Evolutionary conservation across 164 flowering plant species (phyloP).

Genomic region (Tinospora cordifolia): DNA sequence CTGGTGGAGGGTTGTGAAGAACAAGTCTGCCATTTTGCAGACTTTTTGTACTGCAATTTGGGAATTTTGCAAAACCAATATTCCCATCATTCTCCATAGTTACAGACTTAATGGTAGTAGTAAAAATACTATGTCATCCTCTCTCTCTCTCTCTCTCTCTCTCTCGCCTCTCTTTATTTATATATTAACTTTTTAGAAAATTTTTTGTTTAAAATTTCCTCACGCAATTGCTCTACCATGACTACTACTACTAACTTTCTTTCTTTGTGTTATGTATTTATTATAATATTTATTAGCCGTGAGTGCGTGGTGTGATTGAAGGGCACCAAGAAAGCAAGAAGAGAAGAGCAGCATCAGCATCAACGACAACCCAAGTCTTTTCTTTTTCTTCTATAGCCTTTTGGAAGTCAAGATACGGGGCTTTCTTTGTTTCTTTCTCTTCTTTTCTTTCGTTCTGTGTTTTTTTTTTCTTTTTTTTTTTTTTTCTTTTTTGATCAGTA

Average conservation of each 20-base stretch:
- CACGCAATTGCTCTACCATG: neutral
- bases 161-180: no score
- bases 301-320: neutral
- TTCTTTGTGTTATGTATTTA: neutral
- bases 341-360: neutral
- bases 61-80: neutral
- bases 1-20: neutral
- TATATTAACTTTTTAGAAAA: no score
- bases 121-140: no score
- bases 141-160: no score
- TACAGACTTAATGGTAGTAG: no score
- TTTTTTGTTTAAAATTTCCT: no score
- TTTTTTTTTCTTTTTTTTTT: no score
- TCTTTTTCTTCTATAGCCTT: neutral
- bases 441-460: no score
- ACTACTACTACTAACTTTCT: neutral
- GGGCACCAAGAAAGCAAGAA: neutral
- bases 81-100: neutral
- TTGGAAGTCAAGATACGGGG: neutral
- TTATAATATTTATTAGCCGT: neutral
- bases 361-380: constrained; percentile 4
- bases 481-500: neutral
- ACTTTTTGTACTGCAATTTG: neutral
- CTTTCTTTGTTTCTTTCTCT: neutral
- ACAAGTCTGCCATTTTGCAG: neutral